phyloP scores from a whole-genome alignment of 345 rosid genomes.

The Arabis alpina region DNA sequence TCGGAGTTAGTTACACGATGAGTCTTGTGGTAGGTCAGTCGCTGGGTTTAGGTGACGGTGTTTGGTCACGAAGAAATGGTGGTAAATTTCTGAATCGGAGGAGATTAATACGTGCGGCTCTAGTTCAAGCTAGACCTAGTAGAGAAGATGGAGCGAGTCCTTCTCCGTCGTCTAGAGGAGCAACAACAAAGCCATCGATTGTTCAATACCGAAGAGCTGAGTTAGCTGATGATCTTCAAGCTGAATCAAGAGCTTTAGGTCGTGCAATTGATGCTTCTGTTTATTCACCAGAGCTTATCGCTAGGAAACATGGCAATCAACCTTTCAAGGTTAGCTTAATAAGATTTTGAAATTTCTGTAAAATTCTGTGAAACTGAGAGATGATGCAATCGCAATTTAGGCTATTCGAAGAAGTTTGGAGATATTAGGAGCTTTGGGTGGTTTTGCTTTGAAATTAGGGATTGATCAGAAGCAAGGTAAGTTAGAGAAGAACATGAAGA shows the following conservation, averaged over 20 bases:
- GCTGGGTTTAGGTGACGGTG: slow-evolving; percentile 29
- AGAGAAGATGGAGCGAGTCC: slow-evolving; percentile 38
- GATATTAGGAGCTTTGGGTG: slow-evolving; percentile 65
- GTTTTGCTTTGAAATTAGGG: slow-evolving; percentile 66
- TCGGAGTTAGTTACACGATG: slow-evolving; percentile 26
- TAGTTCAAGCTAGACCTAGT: slow-evolving; percentile 46
- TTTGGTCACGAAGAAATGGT: slow-evolving; percentile 13
- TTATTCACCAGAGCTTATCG: slow-evolving; percentile 76
- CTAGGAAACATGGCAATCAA: slow-evolving; percentile 68
- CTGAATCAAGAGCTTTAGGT: slow-evolving; percentile 80
- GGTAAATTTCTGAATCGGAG: slow-evolving; percentile 21
- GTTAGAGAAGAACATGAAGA: slow-evolving; percentile 70
- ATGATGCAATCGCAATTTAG: slow-evolving; percentile 42
- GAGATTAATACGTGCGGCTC: slow-evolving; percentile 45
- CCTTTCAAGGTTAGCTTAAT: slow-evolving; percentile 68
- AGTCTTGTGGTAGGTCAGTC: slow-evolving; percentile 42
- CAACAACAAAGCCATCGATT: slow-evolving; percentile 17
- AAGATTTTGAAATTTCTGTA: background rate
- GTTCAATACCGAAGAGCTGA: slow-evolving; percentile 43
- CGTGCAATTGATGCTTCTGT: slow-evolving; percentile 84
- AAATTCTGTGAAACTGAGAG: slow-evolving; percentile 6
- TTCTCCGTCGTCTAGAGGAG: slow-evolving; percentile 33
- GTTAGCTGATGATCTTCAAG: slow-evolving; percentile 78
- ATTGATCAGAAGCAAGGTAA: slow-evolving; percentile 72
- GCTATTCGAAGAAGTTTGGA: slow-evolving; percentile 72